phyloP scores from a whole-genome alignment of 2,329 filamentous ascomycete genomes.

The Neoarthrinium moseri region DNA sequence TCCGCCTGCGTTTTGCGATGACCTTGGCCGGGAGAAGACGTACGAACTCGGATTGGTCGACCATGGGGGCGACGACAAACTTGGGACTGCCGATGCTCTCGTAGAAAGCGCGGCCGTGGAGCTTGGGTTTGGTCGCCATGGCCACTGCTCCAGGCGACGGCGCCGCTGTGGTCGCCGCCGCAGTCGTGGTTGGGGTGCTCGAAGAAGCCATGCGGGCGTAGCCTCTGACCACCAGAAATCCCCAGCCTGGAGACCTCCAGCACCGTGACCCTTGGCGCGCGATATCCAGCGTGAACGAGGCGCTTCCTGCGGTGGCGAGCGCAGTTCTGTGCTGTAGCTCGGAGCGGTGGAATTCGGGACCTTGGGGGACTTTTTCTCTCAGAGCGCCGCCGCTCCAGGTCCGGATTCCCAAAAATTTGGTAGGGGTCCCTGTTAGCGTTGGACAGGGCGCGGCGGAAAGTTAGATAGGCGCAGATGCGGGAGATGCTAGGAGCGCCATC shows the following conservation, averaged over 20 bases:
- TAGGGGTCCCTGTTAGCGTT: too few species aligned
- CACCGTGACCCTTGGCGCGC: not conserved
- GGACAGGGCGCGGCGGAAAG: too few species aligned
- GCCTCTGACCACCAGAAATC: conserved; percentile 9
- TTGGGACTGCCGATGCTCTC: conserved; percentile 92
- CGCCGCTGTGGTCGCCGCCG: not conserved
- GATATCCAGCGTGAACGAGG: conserved; percentile 2
- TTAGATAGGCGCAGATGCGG: not conserved
- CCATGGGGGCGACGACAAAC: conserved; percentile 92
- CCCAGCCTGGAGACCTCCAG: conserved; percentile 9
- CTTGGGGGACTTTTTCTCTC: not conserved
- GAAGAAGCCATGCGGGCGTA: conserved; percentile 9
- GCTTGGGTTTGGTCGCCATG: conserved; percentile 46
- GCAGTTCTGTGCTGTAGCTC: not conserved
- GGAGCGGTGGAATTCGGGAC: not conserved
- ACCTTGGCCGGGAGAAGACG: conserved; percentile 28
- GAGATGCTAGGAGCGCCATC: not conserved
- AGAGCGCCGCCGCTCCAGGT: not conserved
- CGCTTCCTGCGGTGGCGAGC: not conserved
- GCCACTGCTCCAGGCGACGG: conserved; percentile 15
- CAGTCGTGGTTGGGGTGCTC: not conserved
- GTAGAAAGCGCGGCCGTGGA: conserved; percentile 88
- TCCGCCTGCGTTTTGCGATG: not conserved
- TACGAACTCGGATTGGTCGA: conserved; percentile 97
- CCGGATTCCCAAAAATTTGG: not conserved